phyloP scores from a whole-genome alignment of 2,329 filamentous ascomycete species.

The Fusarium decemcellulare region DNA sequence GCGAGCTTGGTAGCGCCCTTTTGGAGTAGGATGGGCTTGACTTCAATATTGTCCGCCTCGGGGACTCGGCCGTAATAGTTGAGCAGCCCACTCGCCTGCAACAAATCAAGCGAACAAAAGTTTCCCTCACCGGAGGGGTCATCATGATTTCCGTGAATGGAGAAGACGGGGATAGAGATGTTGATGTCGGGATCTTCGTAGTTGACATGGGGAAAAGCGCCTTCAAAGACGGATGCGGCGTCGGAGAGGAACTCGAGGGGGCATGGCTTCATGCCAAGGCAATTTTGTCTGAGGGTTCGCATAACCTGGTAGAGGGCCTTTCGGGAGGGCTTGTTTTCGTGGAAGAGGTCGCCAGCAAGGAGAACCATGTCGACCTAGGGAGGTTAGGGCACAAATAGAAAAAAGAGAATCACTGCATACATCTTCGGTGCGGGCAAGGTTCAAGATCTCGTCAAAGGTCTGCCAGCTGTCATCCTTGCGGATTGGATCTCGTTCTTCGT shows the following conservation, averaged over 20 bases:
- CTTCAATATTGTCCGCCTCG: slow-evolving; percentile 94
- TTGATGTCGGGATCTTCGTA: slow-evolving; percentile 99
- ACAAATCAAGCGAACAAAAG: slow-evolving; percentile 88
- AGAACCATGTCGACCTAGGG: slow-evolving; percentile 92
- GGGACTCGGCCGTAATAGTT: slow-evolving; percentile 97
- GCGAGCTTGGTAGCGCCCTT: slow-evolving; percentile 95
- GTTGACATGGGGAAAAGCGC: slow-evolving; percentile 93
- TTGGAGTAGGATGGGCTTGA: slow-evolving; percentile 92
- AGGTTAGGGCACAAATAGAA: background rate
- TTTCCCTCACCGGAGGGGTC: slow-evolving; percentile 98
- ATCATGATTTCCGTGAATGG: slow-evolving; percentile 98
- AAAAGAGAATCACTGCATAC: slow-evolving; percentile 55
- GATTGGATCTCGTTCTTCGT: slow-evolving; percentile 91
- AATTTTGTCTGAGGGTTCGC: slow-evolving; percentile 93
- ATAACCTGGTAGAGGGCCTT: slow-evolving; percentile 99
- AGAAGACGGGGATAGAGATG: slow-evolving; percentile 96
- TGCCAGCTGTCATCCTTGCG: slow-evolving; percentile 98
- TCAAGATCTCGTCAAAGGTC: slow-evolving; percentile 96
- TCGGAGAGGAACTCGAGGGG: slow-evolving; percentile 96
- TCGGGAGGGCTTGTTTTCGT: slow-evolving; percentile 96
- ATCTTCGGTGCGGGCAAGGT: slow-evolving; percentile 86
- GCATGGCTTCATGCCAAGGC: slow-evolving; percentile 94
- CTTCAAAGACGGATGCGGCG: slow-evolving; percentile 90
- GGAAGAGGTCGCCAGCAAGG: slow-evolving; percentile 94
- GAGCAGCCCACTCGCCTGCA: slow-evolving; percentile 91